A percentile compares a stretch with the other conserved stretches of the same genome.
Evolutionary conservation across 768 basidiomycete genomes (phyloP).

Genomic region (Russula griseocarnosa): DNA sequence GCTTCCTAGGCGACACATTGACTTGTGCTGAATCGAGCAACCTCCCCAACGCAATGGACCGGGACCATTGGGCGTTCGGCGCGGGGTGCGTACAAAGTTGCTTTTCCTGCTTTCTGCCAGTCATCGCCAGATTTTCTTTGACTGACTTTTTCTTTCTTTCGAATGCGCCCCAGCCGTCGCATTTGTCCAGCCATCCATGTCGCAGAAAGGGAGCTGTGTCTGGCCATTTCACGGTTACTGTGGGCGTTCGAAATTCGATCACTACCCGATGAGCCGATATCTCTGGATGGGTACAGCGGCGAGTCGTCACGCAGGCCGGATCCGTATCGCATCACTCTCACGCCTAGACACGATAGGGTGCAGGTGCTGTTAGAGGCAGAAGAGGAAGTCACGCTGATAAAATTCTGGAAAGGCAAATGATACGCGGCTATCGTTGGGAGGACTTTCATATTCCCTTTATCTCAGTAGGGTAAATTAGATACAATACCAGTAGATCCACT

Average conservation of each 20-base stretch:
- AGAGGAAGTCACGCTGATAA: slow-evolving; percentile 21
- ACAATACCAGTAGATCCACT: no score
- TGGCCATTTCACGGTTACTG: slow-evolving; percentile 45
- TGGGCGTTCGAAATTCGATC: slow-evolving; percentile 46
- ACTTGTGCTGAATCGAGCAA: slow-evolving; percentile 44
- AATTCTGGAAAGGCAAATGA: slow-evolving; percentile 11
- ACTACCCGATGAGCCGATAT: slow-evolving; percentile 43
- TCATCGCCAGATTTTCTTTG: not conserved
- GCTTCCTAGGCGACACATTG: slow-evolving; percentile 41
- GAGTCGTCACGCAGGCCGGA: slow-evolving; percentile 45
- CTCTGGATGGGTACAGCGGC: slow-evolving; percentile 45
- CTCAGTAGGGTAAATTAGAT: no score
- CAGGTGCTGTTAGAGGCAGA: slow-evolving; percentile 19
- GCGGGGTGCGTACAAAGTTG: slow-evolving; percentile 39
- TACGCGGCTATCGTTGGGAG: not conserved
- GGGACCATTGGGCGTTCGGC: slow-evolving; percentile 52
- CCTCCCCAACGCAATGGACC: slow-evolving; percentile 40
- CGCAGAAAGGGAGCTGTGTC: slow-evolving; percentile 45
- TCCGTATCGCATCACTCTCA: slow-evolving; percentile 38
- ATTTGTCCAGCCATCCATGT: slow-evolving; percentile 46
- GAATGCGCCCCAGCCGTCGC: slow-evolving; percentile 30
- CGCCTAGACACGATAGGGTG: slow-evolving; percentile 29
- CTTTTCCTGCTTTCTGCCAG: not conserved
- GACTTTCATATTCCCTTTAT: no score
- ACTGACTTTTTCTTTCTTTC: not conserved